A percentile compares a stretch with the other conserved stretches of the same genome.
phyloP scores from a whole-genome alignment of 2,329 filamentous ascomycete genomes.

The Pseudogymnoascus sp. region DNA sequence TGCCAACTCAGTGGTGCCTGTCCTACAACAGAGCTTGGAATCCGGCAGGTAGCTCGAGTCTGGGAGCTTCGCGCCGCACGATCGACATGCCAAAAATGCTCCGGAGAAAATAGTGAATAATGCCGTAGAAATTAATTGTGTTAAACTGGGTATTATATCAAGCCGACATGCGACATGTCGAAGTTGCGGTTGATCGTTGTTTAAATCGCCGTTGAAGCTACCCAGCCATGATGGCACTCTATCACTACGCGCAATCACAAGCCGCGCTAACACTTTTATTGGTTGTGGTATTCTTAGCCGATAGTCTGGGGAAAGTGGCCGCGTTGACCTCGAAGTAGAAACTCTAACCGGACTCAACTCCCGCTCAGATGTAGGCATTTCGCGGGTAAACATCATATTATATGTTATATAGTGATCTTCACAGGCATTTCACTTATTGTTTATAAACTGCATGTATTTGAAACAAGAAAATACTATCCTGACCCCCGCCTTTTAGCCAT shows the following conservation, averaged over 20 bases:
- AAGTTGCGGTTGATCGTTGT: constrained; percentile 6
- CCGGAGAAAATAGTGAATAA: not conserved
- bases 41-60: constrained; percentile 1
- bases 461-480: not conserved
- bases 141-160: constrained; percentile 8
- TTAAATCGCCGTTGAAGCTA: not conserved
- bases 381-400: not conserved
- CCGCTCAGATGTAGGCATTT: not conserved
- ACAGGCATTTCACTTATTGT: not conserved
- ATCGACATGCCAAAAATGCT: constrained; percentile 8
- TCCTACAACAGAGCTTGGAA: constrained; percentile 7
- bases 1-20: not conserved
- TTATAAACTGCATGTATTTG: not conserved
- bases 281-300: constrained; percentile 8
- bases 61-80: constrained; percentile 7
- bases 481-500: not conserved
- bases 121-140: not conserved
- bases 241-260: constrained; percentile 9
- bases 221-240: constrained; percentile 5
- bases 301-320: constrained; percentile 4
- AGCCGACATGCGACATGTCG: constrained; percentile 6
- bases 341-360: not conserved
- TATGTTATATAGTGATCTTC: not conserved
- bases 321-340: not conserved
- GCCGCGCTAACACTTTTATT: constrained; percentile 6